These are phyloP conservation scores for Taphrina wiesneri DNA, from an alignment of 1,139 yeast species.

Conservation along the genomic window DNA sequence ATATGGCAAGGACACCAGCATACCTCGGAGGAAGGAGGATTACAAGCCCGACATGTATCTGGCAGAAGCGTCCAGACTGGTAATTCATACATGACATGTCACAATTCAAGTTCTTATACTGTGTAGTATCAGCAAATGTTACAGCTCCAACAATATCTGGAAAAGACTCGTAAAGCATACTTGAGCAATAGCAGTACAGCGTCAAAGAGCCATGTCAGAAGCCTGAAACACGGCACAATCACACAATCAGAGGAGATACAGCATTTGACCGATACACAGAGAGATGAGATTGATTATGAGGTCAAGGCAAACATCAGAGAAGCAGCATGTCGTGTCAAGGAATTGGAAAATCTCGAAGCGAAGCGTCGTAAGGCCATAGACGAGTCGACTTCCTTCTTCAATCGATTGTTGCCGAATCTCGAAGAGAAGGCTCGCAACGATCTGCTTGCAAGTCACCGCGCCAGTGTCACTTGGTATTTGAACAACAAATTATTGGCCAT, in stretches of 20 bases:
- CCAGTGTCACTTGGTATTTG: slow-evolving; percentile 40
- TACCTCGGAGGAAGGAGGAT: background rate
- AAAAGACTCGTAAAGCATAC: slow-evolving; percentile 10
- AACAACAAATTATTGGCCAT: slow-evolving; percentile 43
- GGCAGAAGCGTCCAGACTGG: slow-evolving; percentile 4
- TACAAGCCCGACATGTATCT: slow-evolving; percentile 1
- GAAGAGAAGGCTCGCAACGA: slow-evolving; percentile 42
- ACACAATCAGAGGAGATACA: slow-evolving; percentile 3
- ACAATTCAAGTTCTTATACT: background rate
- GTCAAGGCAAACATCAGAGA: slow-evolving; percentile 47
- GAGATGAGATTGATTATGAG: slow-evolving; percentile 51
- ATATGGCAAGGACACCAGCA: slow-evolving; percentile 1
- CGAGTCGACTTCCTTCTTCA: slow-evolving; percentile 34
- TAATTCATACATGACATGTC: background rate
- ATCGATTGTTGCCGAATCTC: slow-evolving; percentile 42
- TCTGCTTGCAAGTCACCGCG: slow-evolving; percentile 41
- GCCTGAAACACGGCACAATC: background rate
- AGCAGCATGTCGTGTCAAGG: slow-evolving; percentile 45
- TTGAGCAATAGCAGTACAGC: slow-evolving; percentile 7
- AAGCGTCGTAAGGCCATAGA: slow-evolving; percentile 22
- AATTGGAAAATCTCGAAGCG: slow-evolving; percentile 44
- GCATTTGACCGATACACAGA: slow-evolving; percentile 46
- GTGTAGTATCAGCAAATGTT: slow-evolving; percentile 3
- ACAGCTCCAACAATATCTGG: slow-evolving; percentile 8
- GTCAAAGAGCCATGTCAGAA: slow-evolving; percentile 4